These are phyloP conservation scores for Tulasnella calospora DNA, from an alignment of 768 basidiomycete genomes.

Conservation along the genomic window DNA sequence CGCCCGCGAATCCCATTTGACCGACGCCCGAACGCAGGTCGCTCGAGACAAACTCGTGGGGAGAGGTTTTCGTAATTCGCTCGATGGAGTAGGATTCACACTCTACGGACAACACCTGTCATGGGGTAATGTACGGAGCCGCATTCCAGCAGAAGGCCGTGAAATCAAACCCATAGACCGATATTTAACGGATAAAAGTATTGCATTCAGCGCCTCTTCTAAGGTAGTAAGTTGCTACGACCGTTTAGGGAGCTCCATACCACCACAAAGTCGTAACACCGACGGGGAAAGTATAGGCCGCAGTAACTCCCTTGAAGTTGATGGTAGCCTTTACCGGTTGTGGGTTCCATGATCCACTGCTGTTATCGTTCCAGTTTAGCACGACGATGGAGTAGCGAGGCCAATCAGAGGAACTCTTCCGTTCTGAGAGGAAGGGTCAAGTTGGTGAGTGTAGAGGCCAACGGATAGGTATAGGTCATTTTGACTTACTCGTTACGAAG, in stretches of 20 bases:
- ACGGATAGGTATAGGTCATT: neutral
- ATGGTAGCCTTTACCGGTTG: slow-evolving; percentile 22
- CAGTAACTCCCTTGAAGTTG: slow-evolving; percentile 38
- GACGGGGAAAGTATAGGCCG: slow-evolving; percentile 71
- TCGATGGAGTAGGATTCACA: neutral
- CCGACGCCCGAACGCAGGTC: neutral
- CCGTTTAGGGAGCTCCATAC: slow-evolving; percentile 33
- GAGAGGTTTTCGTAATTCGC: neutral
- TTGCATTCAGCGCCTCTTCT: neutral
- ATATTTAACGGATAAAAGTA: neutral
- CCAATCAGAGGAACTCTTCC: slow-evolving; percentile 53
- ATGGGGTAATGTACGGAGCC: neutral
- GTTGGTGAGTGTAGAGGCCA: neutral
- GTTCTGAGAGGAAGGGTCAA: slow-evolving; percentile 28
- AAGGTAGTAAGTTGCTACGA: neutral
- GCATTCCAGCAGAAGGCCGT: no score
- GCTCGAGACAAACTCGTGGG: neutral
- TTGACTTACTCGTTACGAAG: slow-evolving; percentile 45
- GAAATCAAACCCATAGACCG: neutral
- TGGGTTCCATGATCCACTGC: slow-evolving; percentile 19
- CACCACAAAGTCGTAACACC: slow-evolving; percentile 60
- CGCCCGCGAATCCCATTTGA: neutral
- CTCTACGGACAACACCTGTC: neutral
- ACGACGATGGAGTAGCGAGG: slow-evolving; percentile 66
- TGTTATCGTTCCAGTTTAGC: slow-evolving; percentile 50